Base-by-base conservation (phyloP, 768 basidiomycete species). In the Boletus rex-veris region DNA sequence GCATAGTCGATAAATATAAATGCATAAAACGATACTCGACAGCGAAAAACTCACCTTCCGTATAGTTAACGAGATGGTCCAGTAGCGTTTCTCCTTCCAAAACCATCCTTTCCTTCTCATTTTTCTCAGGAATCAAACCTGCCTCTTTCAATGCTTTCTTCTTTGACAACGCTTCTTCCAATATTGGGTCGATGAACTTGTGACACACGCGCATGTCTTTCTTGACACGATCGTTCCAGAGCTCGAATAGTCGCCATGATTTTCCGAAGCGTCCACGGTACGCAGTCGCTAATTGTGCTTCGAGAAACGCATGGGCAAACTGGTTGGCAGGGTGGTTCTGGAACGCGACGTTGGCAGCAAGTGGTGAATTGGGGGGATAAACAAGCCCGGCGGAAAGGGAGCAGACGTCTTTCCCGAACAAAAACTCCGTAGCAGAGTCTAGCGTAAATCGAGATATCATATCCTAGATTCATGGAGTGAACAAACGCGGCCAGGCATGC, bases 381-480 rank as follows among this genome's bases (percentile, higher is more conserved):
- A 80, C 75, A 2, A 84, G 70, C 3, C 73, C 75, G 0, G 73
- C 77, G 5, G 71, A 70, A 18, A 83, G 77, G 5, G 78, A 78
- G 40, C 63, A 62, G n/a, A 82, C 75, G 50, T 77, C 70, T 26
- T 77, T 66, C 24, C 75, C 78, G 54, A 84, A 83, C 28, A 84
- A 74, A 58, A 84, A 85, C 42, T 81, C 78, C 0, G 82, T 77
- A 0, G 81, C 81, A 0, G 80, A 77, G 64, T 85, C 84, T 40
- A 84, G 69, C 0, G 83, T 85, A 65, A 84, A 85, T 4, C 81
- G 75, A 2, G 76, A 75, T 4, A 77, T 74, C 51, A 79, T 71
- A 46, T 84, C 82, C 78, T 82, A 45, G 30, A 44, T 30, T 11
- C 19, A 14, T 7, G 15, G 21, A 21, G 26, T 57, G 21, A 58